Percentiles rank a stretch among this genome's conserved stretches.
phyloP scores from a whole-genome alignment of 2,329 filamentous ascomycete species.

The Fusarium nodosum region DNA sequence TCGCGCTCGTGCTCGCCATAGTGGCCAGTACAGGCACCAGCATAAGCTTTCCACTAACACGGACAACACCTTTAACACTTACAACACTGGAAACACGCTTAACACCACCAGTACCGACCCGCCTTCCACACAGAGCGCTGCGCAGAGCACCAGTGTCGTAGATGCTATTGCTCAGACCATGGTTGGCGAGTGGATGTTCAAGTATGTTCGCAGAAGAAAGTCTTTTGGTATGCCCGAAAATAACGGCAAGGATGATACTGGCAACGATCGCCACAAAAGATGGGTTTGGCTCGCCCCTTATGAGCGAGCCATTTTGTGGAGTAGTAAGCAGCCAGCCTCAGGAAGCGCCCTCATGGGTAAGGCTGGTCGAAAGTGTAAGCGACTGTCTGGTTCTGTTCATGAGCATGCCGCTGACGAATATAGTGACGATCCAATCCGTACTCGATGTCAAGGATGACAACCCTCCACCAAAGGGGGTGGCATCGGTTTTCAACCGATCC shows the following conservation, averaged over 20 bases:
- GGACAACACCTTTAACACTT: slow-evolving; percentile 63
- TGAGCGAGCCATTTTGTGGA: slow-evolving; percentile 96
- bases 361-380: slow-evolving; percentile 92
- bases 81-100: slow-evolving; percentile 67
- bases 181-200: slow-evolving; percentile 98
- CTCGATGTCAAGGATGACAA: slow-evolving; percentile 97
- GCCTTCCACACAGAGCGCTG: slow-evolving; percentile 64
- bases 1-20: slow-evolving; percentile 59
- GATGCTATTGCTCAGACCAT: slow-evolving; percentile 98
- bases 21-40: slow-evolving; percentile 63
- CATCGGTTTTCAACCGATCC: slow-evolving; percentile 85
- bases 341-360: slow-evolving; percentile 93
- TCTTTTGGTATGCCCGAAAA: slow-evolving; percentile 86
- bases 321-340: slow-evolving; percentile 93
- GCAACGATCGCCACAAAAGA: slow-evolving; percentile 87
- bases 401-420: slow-evolving; percentile 51
- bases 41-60: slow-evolving; percentile 74
- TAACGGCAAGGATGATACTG: slow-evolving; percentile 75
- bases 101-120: slow-evolving; percentile 61
- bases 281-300: slow-evolving; percentile 99
- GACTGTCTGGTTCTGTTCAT: slow-evolving; percentile 23
- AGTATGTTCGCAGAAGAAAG: slow-evolving; percentile 88
- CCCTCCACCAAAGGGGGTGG: slow-evolving; percentile 78
- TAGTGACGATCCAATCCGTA: slow-evolving; percentile 95
- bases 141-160: slow-evolving; percentile 83